Evolutionary conservation across 2,329 filamentous ascomycete species (phyloP).

Genomic region (Bipolaris oryzae): DNA sequence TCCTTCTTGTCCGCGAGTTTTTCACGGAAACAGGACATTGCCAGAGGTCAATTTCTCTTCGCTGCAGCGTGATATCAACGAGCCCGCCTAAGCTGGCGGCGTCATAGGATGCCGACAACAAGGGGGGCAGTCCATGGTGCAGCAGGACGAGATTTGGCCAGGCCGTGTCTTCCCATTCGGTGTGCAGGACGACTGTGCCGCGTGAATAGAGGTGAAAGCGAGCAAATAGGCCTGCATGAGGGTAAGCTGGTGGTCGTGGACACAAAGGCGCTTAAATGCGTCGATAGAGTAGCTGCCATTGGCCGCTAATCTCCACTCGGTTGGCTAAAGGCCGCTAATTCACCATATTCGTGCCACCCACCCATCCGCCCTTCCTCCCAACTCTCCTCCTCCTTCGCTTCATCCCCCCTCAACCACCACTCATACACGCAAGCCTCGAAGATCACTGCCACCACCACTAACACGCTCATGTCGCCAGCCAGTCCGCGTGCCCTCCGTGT

Average conservation of each 20-base stretch:
- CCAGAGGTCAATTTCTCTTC: constrained; percentile 32
- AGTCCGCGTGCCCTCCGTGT: constrained; percentile 2
- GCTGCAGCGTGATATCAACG: constrained; percentile 38
- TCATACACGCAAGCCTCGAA: constrained; percentile 2
- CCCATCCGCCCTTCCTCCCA: constrained; percentile 14
- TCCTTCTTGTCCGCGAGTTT: background rate
- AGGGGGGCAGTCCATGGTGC: constrained; percentile 41
- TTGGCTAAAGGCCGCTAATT: constrained; percentile 32
- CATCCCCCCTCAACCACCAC: constrained; percentile 4
- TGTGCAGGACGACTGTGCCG: constrained; percentile 27
- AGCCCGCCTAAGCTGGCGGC: constrained; percentile 37
- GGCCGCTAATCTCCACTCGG: constrained; percentile 23
- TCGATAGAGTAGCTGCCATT: constrained; percentile 21
- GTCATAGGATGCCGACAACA: constrained; percentile 29
- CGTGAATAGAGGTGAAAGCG: constrained; percentile 24
- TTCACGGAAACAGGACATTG: background rate
- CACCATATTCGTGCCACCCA: constrained; percentile 14
- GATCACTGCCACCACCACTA: constrained; percentile 17
- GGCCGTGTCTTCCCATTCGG: constrained; percentile 36
- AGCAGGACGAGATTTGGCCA: constrained; percentile 26
- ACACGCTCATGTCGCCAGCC: background rate
- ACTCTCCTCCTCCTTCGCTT: constrained; percentile 10
- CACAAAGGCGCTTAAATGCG: constrained; percentile 41
- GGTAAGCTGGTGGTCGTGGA: constrained; percentile 16
- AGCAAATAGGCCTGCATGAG: constrained; percentile 29